Evolutionary conservation across 2,329 filamentous ascomycete genomes (phyloP).

Genomic region (Botryotinia narcissicola): DNA sequence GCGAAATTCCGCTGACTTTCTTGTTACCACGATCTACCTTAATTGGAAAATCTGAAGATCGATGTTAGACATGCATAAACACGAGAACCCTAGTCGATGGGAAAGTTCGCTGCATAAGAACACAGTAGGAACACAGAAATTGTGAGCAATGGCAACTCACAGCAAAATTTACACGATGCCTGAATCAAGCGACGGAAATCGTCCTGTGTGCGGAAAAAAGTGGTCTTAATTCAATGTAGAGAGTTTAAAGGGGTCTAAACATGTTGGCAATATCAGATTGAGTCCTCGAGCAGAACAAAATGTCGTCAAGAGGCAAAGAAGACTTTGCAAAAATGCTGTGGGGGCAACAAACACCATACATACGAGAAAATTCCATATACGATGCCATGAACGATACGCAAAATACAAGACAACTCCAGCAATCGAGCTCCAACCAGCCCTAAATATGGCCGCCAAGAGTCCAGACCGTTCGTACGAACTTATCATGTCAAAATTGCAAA

Average conservation of each 20-base stretch:
- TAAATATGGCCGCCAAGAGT: background rate
- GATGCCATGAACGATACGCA: background rate
- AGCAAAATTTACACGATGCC: background rate
- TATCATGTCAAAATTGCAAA: background rate
- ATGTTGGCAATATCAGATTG: background rate
- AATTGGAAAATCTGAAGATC: accelerated
- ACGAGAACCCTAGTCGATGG: background rate
- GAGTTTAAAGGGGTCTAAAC: too few species aligned
- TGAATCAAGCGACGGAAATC: background rate
- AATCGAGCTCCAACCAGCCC: background rate
- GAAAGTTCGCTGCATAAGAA: background rate
- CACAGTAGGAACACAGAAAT: background rate
- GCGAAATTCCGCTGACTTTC: background rate
- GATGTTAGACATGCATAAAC: accelerated
- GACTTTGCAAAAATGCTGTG: background rate
- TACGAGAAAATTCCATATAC: background rate
- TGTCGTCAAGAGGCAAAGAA: background rate
- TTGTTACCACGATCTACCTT: background rate
- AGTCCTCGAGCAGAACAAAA: background rate
- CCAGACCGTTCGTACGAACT: background rate
- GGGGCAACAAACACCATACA: background rate
- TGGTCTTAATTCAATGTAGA: background rate
- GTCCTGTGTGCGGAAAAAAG: background rate
- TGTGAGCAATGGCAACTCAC: background rate
- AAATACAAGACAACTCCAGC: background rate